Evolutionary conservation across 768 basidiomycete genomes (phyloP).

Genomic region (Boletellus sp.): DNA sequence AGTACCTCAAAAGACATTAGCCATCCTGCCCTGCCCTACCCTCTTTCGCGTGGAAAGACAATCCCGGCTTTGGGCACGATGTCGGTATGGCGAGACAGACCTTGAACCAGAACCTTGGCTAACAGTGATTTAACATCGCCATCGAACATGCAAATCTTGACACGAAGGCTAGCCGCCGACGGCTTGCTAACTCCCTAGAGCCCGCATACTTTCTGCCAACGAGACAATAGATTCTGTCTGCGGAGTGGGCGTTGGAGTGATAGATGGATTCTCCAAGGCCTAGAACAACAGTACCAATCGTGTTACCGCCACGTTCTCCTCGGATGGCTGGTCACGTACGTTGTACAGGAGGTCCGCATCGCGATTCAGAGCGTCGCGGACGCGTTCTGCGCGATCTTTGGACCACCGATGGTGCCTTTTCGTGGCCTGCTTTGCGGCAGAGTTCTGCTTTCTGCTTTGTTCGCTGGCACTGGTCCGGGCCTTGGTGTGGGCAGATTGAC

Average conservation of each 20-base stretch:
- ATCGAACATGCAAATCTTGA: neutral
- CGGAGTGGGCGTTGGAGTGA: neutral
- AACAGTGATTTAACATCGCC: neutral
- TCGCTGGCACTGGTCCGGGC: constrained; percentile 3
- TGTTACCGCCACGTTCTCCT: neutral
- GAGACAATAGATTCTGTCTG: constrained; percentile 6
- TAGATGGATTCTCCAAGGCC: constrained; percentile 10
- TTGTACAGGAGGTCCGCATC: constrained; percentile 25
- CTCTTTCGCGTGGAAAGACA: neutral
- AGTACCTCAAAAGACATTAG: too few relatives aligned
- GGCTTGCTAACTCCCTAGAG: constrained; percentile 14
- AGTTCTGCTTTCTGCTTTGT: constrained; percentile 2
- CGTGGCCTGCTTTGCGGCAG: constrained; percentile 9
- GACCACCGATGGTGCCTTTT: constrained; percentile 20
- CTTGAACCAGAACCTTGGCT: neutral
- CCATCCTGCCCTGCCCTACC: neutral
- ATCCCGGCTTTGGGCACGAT: neutral
- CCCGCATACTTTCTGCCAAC: constrained; percentile 20
- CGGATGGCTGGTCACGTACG: constrained; percentile 10
- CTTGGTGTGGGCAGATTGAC: constrained; percentile 1
- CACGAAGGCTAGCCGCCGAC: neutral
- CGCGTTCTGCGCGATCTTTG: constrained; percentile 23
- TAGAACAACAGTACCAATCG: neutral
- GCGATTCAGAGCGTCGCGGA: constrained; percentile 26
- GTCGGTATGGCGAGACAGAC: neutral